Base-by-base conservation (phyloP, 345 rosid genomes). In the Sapria himalayana region DNA sequence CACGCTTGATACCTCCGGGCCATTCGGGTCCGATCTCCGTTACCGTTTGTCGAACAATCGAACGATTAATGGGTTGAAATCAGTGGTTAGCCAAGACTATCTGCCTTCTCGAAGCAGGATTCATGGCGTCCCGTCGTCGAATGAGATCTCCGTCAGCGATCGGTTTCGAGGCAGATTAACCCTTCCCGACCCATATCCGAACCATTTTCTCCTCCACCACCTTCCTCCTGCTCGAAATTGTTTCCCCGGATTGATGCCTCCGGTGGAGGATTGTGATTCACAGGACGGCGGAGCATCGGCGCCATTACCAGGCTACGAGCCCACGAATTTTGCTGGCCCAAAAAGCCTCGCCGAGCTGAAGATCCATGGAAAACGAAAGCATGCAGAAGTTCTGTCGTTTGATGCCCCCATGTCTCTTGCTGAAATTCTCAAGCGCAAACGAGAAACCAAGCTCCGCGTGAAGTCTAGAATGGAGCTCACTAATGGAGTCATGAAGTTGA, bases 351-450 rank as follows among this genome's bases (percentile, higher is more conserved):
- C 72, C 12, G 93, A 74, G 57, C 64, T 63, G 47, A 85, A 60
- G 69, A 62, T 35, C 37, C 64, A 55, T 25, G 57, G 76, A 56
- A 76, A 75, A 58, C 59, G 76, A 25, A 70, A 51, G 49, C 35
- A 63, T 38, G 76, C 62, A 46, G 70, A 60, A 31, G 58, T 51
- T 33, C 48, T 58, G 29, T 60, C 92, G 6, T 85, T 85, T 54
- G 72, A 75, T 44, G 86, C 85, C 46, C 96, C 96, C 6, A 63
- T 74, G 72, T 76, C 96, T 41, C 66, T 85, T 16, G 75, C 78
- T 33, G 92, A 72, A 72, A 79, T 85, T 59, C 66, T 81, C 51
- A 85, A 62, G 65, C 74, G 93, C 43, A 81, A 85, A 64, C 67
- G 75, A 63, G 73, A 58, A 25, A 65, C 70, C 46, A n/a, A n/a